A percentile compares a stretch with the other conserved stretches of the same genome.
Evolutionary conservation across 1,284 basidiomycete species (phyloP).

Genomic region (Leccinum pachyderme): DNA sequence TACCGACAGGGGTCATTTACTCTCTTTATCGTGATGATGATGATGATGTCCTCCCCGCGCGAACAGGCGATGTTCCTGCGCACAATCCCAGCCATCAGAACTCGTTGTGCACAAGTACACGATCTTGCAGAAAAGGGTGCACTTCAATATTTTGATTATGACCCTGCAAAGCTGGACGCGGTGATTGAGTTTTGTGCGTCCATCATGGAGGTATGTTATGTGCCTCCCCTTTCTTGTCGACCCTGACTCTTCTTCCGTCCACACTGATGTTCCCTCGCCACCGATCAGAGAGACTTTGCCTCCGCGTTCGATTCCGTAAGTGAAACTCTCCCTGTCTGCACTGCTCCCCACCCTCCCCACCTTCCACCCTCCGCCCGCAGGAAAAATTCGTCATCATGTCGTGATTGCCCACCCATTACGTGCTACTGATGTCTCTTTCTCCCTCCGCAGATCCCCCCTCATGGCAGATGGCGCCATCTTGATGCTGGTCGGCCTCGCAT

Average conservation of each 20-base stretch:
- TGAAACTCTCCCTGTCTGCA: slow-evolving; percentile 2
- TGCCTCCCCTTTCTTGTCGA: neutral
- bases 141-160: slow-evolving; percentile 84
- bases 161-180: slow-evolving; percentile 68
- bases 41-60: slow-evolving; percentile 20
- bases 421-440: slow-evolving; percentile 4
- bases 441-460: slow-evolving; percentile 71
- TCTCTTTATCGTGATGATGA: too few species aligned
- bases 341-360: neutral
- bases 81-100: slow-evolving; percentile 84
- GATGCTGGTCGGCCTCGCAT: slow-evolving; percentile 67
- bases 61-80: slow-evolving; percentile 70
- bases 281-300: slow-evolving; percentile 78
- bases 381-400: neutral
- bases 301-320: slow-evolving; percentile 62
- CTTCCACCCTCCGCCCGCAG: slow-evolving; percentile 11
- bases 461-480: slow-evolving; percentile 91
- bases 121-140: slow-evolving; percentile 70
- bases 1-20: neutral
- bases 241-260: neutral
- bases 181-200: slow-evolving; percentile 81
- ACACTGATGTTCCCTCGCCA: neutral
- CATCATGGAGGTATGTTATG: slow-evolving; percentile 68
- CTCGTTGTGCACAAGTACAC: slow-evolving; percentile 79
- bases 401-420: slow-evolving; percentile 3